Percentiles rank a stretch among this genome's conserved stretches.
These are phyloP conservation scores for Calonectria fujianensis DNA, from an alignment of 2,329 filamentous ascomycete species.

Conservation along the genomic window DNA sequence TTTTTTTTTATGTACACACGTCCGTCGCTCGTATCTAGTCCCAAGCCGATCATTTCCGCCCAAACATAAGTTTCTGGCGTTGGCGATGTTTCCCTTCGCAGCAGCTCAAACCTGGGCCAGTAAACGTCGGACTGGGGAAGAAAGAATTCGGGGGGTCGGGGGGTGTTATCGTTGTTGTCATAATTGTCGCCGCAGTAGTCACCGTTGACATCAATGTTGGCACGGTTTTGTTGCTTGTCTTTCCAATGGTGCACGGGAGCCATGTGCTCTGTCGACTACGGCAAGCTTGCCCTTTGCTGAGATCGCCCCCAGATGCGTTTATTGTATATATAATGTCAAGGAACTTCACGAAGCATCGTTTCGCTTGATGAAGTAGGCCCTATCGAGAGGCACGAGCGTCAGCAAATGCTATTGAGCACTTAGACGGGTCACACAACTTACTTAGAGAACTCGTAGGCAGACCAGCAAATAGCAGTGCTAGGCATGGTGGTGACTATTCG, in stretches of 20 bases:
- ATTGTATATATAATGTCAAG: constrained; percentile 22
- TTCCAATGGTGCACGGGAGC: constrained; percentile 34
- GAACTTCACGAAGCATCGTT: constrained; percentile 65
- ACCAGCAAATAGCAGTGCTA: constrained; percentile 99
- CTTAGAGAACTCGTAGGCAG: constrained; percentile 82
- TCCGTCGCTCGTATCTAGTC: constrained; percentile 41
- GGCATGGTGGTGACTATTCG: constrained; percentile 97
- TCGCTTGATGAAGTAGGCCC: constrained; percentile 76
- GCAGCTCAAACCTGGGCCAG: constrained; percentile 26
- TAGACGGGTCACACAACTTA: constrained; percentile 61
- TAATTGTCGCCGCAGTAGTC: constrained; percentile 23
- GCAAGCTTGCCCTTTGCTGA: constrained; percentile 30
- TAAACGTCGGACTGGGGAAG: constrained; percentile 44
- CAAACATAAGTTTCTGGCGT: not conserved
- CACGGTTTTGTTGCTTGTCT: constrained; percentile 36
- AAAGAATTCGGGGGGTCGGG: constrained; percentile 39
- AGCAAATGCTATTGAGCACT: constrained; percentile 10
- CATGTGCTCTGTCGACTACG: constrained; percentile 38
- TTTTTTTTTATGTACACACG: constrained; percentile 50
- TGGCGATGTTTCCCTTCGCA: not conserved
- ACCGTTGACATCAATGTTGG: constrained; percentile 25
- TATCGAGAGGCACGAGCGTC: constrained; percentile 51
- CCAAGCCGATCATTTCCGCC: constrained; percentile 32
- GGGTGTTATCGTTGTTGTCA: constrained; percentile 32
- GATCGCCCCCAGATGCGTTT: constrained; percentile 35